Evolutionary conservation across 2,329 filamentous ascomycete genomes (phyloP).

Genomic region (Xylaria sp.): DNA sequence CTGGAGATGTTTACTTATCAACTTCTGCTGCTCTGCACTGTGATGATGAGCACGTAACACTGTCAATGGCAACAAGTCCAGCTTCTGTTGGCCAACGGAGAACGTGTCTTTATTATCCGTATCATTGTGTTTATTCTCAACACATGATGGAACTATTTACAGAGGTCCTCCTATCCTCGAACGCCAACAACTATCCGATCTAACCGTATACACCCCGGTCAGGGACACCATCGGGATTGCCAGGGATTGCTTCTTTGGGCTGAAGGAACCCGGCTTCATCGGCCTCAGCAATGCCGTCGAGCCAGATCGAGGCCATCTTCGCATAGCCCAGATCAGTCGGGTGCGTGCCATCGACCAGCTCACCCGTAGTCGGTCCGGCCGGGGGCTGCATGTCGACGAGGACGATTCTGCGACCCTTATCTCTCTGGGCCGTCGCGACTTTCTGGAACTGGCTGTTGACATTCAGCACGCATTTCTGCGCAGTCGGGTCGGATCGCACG

Average conservation of each 20-base stretch:
- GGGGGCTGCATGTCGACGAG: constrained; percentile 33
- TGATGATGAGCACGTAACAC: no score
- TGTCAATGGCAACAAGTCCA: no score
- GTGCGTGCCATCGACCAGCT: constrained; percentile 34
- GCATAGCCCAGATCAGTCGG: constrained; percentile 33
- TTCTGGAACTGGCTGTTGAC: constrained; percentile 30
- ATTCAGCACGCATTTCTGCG: constrained; percentile 23
- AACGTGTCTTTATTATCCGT: no score
- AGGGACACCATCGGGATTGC: constrained; percentile 22
- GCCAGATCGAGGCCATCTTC: constrained; percentile 35
- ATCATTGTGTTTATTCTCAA: no score
- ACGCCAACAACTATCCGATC: not conserved
- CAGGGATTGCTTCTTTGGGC: constrained; percentile 19
- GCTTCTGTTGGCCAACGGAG: no score
- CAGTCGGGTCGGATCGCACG: constrained; percentile 23
- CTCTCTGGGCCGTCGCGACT: constrained; percentile 23
- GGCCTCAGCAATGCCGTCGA: constrained; percentile 30
- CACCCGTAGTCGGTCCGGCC: constrained; percentile 23
- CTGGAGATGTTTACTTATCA: no score
- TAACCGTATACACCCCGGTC: constrained; percentile 15
- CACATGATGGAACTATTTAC: no score
- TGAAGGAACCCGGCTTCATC: constrained; percentile 21
- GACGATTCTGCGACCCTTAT: constrained; percentile 26
- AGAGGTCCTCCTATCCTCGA: no score
- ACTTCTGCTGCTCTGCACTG: no score